These are phyloP conservation scores for Sicyos edulis DNA, from an alignment of 306 rosid species.

Conservation along the genomic window DNA sequence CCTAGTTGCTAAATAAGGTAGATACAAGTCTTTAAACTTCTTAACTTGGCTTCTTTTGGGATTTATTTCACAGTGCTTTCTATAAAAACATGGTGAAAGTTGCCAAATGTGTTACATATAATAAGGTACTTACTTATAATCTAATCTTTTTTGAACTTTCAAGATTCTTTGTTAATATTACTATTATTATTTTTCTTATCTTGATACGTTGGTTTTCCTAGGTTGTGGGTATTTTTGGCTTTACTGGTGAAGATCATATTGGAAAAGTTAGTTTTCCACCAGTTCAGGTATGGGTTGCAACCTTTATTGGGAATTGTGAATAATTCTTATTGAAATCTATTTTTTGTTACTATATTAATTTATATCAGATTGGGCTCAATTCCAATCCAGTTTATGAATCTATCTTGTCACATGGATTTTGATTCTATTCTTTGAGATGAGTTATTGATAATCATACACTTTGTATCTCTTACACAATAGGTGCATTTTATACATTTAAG, in stretches of 20 bases:
- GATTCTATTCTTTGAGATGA: conserved; percentile 15
- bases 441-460: background rate
- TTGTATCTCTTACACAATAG: conserved; percentile 6
- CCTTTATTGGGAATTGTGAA: background rate
- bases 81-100: conserved; percentile 75
- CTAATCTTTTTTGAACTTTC: background rate
- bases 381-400: background rate
- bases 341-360: background rate
- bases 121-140: conserved; percentile 31
- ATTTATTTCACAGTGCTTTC: conserved; percentile 54
- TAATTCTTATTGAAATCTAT: conserved; percentile 3
- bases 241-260: conserved; percentile 82
- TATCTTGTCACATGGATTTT: no score
- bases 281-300: conserved; percentile 53
- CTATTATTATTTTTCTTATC: background rate
- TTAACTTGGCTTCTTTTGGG: background rate
- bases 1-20: background rate
- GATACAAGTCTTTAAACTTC: background rate
- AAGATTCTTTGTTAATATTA: background rate
- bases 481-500: background rate
- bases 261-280: conserved; percentile 97
- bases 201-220: conserved; percentile 24
- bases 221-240: conserved; percentile 91
- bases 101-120: conserved; percentile 78
- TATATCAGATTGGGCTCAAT: background rate